Evolutionary conservation across 2,329 filamentous ascomycete genomes (phyloP), one percentile per base, ranked within the genome.

Genomic region (Venturia asperata): DNA sequence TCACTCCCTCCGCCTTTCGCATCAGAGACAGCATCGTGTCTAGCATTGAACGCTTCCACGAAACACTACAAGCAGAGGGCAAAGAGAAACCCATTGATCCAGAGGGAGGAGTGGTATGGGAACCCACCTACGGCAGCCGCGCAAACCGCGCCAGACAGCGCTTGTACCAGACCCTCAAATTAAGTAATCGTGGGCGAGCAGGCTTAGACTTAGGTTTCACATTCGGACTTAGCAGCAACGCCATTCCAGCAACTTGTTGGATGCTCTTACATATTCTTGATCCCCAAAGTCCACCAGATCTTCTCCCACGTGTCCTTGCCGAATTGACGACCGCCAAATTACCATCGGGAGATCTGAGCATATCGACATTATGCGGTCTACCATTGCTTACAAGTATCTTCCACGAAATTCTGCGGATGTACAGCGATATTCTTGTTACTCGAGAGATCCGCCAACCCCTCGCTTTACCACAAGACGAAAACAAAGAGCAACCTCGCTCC

Each of bases 361-460:
- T 73, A 2, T 63, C 68, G 1, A 69, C 45, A n/a, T 66, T 75
- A 30, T 65, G 70, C 47, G 62, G 69, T 3, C 70, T 72, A 39
- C 74, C 74, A 11, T 68, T 75, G 7, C 66, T 76, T 5, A 72
- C 74, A 56, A 73, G 71, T 56, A 67, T 75, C 21, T 75, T 71
- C 68, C 70, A 70, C 9, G 74, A 76, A 65, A 69, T 69, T 3
- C 66, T 76, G n/a, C 70, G 73, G 1, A 55, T 76, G 7, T 74
- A 74, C 63, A 69, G 70, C 13, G 72, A 73, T 58, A 66, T 73
- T 11, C 67, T 74, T 3, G 68, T 76, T 1, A 72, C 71, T 10
- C 69, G 74, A 6, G 71, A 69, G 37, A 49, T 73, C 6, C 62
- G 67, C 9, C 68, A 74, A 47, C 70, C 72, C 49, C 63, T 73